Evolutionary conservation across 345 rosid species (phyloP).

Genomic region (Microthlaspi erraticum): DNA sequence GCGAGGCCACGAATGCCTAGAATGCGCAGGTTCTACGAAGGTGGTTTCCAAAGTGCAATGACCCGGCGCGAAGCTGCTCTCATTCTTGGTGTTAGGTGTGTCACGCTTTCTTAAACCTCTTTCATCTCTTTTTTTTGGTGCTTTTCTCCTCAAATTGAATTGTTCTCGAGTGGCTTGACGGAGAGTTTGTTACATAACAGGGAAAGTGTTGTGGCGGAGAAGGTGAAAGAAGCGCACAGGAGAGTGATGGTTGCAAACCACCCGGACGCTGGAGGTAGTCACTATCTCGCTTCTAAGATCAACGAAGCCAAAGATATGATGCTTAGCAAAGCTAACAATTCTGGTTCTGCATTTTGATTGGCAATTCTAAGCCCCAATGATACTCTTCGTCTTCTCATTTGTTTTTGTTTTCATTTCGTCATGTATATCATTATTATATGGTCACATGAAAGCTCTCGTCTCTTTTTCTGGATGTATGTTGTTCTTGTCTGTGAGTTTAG

Average conservation of each 20-base stretch:
- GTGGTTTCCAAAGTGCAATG: constrained; percentile 80
- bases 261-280: constrained; percentile 92
- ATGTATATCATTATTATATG: constrained; percentile 30
- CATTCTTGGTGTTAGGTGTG: constrained; percentile 82
- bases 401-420: constrained; percentile 2
- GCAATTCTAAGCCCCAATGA: background rate
- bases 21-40: constrained; percentile 75
- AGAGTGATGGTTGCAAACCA: constrained; percentile 93
- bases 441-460: too few species aligned
- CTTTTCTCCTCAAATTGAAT: background rate
- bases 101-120: background rate
- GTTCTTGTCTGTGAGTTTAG: too few species aligned
- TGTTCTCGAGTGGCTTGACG: background rate
- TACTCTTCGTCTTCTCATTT: background rate
- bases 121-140: background rate
- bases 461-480: too few species aligned
- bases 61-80: constrained; percentile 85
- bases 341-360: constrained; percentile 72
- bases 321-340: constrained; percentile 69
- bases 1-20: constrained; percentile 65
- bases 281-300: constrained; percentile 86
- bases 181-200: constrained; percentile 46
- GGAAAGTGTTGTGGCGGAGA: constrained; percentile 66
- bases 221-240: constrained; percentile 88
- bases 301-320: constrained; percentile 87